phyloP scores from a whole-genome alignment of 2,329 filamentous ascomycete genomes.

The Helotiales sp. region DNA sequence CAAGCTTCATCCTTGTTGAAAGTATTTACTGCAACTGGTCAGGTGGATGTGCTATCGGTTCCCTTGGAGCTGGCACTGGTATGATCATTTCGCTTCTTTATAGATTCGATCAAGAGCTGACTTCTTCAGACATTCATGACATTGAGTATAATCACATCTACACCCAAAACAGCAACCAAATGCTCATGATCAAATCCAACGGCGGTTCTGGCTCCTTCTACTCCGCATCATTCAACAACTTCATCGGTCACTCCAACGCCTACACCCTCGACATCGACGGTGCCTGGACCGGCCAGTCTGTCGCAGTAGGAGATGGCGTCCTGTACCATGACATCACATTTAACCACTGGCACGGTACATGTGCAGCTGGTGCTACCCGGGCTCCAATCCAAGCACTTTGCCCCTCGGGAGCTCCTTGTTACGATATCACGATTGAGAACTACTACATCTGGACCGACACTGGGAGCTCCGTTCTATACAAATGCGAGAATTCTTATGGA shows the following conservation, averaged over 20 bases:
- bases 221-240: slow-evolving; percentile 55
- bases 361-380: slow-evolving; percentile 41
- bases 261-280: slow-evolving; percentile 57
- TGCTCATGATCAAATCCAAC: slow-evolving; percentile 63
- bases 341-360: slow-evolving; percentile 56
- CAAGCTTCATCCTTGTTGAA: slow-evolving; percentile 58
- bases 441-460: slow-evolving; percentile 54
- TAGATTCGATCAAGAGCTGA: not conserved
- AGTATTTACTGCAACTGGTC: slow-evolving; percentile 63
- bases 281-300: slow-evolving; percentile 48
- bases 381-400: slow-evolving; percentile 55
- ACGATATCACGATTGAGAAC: slow-evolving; percentile 49
- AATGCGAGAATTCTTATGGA: slow-evolving; percentile 51
- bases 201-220: slow-evolving; percentile 54
- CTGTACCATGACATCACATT: slow-evolving; percentile 51
- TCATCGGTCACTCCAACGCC: slow-evolving; percentile 59
- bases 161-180: slow-evolving; percentile 56
- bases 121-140: slow-evolving; percentile 47
- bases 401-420: slow-evolving; percentile 51
- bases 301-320: slow-evolving; percentile 49
- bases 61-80: slow-evolving; percentile 39
- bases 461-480: slow-evolving; percentile 42
- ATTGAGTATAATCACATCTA: slow-evolving; percentile 59
- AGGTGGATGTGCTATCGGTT: slow-evolving; percentile 59
- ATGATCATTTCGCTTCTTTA: not conserved